Conservation (phyloP, 2,329 filamentous ascomycete genomes). For the Paraphaeosphaeria minitans region DNA sequence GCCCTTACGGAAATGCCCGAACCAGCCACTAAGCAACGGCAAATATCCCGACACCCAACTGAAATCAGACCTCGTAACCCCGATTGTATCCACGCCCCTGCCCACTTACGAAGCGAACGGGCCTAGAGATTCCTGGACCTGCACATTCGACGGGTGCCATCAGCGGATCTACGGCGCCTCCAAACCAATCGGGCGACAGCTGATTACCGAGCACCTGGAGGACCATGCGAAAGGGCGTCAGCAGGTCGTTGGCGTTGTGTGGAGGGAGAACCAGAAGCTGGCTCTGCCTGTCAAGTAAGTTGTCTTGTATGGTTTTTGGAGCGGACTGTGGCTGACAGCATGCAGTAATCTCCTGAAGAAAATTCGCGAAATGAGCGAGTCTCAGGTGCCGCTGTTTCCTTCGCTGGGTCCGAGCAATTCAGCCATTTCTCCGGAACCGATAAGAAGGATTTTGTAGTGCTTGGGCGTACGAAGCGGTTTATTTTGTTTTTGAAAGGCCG, state of each 20-base stretch:
- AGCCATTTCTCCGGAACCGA: slow-evolving; percentile 6
- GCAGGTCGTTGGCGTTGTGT: slow-evolving; percentile 58
- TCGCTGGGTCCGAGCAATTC: background rate
- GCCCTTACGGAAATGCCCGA: slow-evolving; percentile 32
- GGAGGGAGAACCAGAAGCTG: slow-evolving; percentile 55
- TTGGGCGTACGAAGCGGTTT: background rate
- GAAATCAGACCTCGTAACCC: slow-evolving; percentile 19
- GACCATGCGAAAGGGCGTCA: slow-evolving; percentile 64
- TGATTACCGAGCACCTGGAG: slow-evolving; percentile 66
- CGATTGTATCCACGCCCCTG: slow-evolving; percentile 38
- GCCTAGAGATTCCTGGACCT: slow-evolving; percentile 69
- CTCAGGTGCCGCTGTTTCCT: slow-evolving; percentile 32
- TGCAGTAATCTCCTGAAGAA: slow-evolving; percentile 52
- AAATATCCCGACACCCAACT: slow-evolving; percentile 18
- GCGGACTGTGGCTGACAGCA: slow-evolving; percentile 13
- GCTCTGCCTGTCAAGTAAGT: slow-evolving; percentile 49
- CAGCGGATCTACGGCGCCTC: slow-evolving; percentile 69
- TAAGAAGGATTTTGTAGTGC: slow-evolving; percentile 9
- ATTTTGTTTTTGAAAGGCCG: background rate
- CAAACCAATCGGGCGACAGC: slow-evolving; percentile 58
- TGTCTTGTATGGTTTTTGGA: background rate
- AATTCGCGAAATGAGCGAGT: slow-evolving; percentile 51
- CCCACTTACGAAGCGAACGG: slow-evolving; percentile 51
- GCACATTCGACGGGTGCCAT: slow-evolving; percentile 66
- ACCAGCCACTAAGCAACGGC: slow-evolving; percentile 11